Base-by-base conservation (phyloP, 148 eudicot genomes). In the Silene latifolia region DNA sequence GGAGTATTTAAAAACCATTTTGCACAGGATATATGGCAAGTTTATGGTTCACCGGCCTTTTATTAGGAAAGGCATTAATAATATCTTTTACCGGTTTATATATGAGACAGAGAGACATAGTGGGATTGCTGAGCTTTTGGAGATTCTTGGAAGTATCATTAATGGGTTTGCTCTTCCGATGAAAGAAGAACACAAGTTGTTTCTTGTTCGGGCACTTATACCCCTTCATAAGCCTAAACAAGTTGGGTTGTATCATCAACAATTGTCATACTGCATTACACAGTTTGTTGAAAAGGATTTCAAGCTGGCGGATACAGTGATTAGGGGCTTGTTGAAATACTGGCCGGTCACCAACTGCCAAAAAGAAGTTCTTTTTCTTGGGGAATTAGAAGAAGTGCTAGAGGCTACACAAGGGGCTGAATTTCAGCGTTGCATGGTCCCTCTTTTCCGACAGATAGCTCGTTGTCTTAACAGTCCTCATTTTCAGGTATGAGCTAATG, bases 21-120 rank as follows among this genome's bases (percentile, higher is more conserved):
- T 92, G 29, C 97, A 92, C 73, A 88, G 97, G 27, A 84, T 91
- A 27, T 91, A 91, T 78, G 97, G 97, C 61, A 91, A 91, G 79
- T 91, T 91, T 80, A 91, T 91, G 97, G 97, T 66, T 4, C 69
- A 66, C 18, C 69, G 69, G 8, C 69, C 69, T 6, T 66, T 66
- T 66, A 66, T 66, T 35, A 25, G 69, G 35, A 66, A 66, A 66
- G 29, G 47, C 19, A 66, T 66, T 15, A 66, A 66, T 42, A 66
- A 39, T 39, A 66, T 66, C 48, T 66, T 66, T 44, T 66, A 66
- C 20, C 69, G 69, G 12, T 66, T 66, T n/a, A 29, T 66, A 14
- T 66, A 23, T 35, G 69, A 66, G 44, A 66, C 69, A 18, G 69
- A 66, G 48, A 66, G 29, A 29, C 29, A 23, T 13, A 32, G 29